A percentile compares a stretch with the other conserved stretches of the same genome.
Evolutionary conservation across 345 rosid species (phyloP).

Genomic region (Conringia planisiliqua): DNA sequence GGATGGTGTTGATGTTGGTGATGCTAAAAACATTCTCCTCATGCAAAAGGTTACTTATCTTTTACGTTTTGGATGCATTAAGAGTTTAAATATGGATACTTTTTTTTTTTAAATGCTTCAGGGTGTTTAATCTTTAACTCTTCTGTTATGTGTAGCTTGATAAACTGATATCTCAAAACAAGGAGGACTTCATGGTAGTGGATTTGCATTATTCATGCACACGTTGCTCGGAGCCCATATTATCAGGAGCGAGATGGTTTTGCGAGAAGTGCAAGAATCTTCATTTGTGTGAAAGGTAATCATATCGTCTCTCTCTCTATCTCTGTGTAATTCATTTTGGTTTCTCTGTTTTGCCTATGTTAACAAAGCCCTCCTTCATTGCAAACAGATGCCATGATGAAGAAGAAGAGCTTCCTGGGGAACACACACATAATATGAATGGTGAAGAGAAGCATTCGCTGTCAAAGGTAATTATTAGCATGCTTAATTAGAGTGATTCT

Average conservation of each 20-base stretch:
- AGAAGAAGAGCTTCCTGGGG: constrained; percentile 31
- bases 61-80: not conserved
- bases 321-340: not conserved
- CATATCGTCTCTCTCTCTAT: not conserved
- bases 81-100: not conserved
- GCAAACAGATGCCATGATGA: constrained; percentile 49
- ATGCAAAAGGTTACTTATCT: constrained; percentile 43
- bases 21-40: constrained; percentile 43
- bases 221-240: constrained; percentile 42
- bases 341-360: not conserved
- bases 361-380: not conserved
- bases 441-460: constrained; percentile 50
- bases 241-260: constrained; percentile 53
- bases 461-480: constrained; percentile 39
- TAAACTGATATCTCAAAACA: constrained; percentile 36
- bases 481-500: not conserved
- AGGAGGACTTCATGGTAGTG: constrained; percentile 59
- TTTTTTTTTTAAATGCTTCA: not conserved
- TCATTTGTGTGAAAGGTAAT: constrained; percentile 64
- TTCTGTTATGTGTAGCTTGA: constrained; percentile 44
- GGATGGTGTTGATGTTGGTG: constrained; percentile 22
- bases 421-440: constrained; percentile 24
- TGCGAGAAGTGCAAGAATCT: constrained; percentile 60
- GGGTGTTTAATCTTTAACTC: constrained; percentile 10
- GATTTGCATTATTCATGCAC: constrained; percentile 56